These are phyloP conservation scores for Schizochytrium sp. DNA, from an alignment of 108 stramenopile genomes.

Conservation along the genomic window DNA sequence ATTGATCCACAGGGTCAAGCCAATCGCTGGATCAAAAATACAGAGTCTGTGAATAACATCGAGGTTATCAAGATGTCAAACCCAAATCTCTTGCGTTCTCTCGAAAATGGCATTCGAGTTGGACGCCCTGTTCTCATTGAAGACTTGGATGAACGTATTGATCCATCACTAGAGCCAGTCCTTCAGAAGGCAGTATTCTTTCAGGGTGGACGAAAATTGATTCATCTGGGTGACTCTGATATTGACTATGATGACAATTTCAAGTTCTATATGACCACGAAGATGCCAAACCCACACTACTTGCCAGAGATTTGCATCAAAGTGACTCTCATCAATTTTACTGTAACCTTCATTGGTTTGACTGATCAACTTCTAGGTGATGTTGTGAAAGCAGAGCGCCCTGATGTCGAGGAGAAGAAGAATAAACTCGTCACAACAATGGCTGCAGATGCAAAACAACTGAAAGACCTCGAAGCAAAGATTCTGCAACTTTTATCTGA, in stretches of 20 bases:
- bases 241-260: slow-evolving; percentile 78
- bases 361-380: slow-evolving; percentile 80
- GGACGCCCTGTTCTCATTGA: slow-evolving; percentile 78
- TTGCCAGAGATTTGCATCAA: slow-evolving; percentile 81
- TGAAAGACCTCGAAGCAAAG: slow-evolving; percentile 75
- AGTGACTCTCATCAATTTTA: slow-evolving; percentile 81
- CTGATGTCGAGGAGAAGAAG: slow-evolving; percentile 76
- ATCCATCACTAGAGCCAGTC: slow-evolving; percentile 79
- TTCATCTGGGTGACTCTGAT: slow-evolving; percentile 78
- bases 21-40: slow-evolving; percentile 79
- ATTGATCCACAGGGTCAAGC: slow-evolving; percentile 83
- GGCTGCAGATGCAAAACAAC: slow-evolving; percentile 77
- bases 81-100: slow-evolving; percentile 70
- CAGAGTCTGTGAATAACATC: slow-evolving; percentile 68
- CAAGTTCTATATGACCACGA: slow-evolving; percentile 79
- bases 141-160: slow-evolving; percentile 77
- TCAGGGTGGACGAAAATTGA: slow-evolving; percentile 75
- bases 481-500: slow-evolving; percentile 75
- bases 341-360: slow-evolving; percentile 78
- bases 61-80: slow-evolving; percentile 75
- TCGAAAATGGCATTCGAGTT: slow-evolving; percentile 78
- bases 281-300: slow-evolving; percentile 83
- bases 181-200: slow-evolving; percentile 76
- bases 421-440: slow-evolving; percentile 75
- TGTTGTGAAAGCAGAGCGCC: slow-evolving; percentile 75